Evolutionary conservation across 148 eudicot genomes (phyloP), one percentile per base, ranked within the genome.

Genomic region (Camellia sinensis): DNA sequence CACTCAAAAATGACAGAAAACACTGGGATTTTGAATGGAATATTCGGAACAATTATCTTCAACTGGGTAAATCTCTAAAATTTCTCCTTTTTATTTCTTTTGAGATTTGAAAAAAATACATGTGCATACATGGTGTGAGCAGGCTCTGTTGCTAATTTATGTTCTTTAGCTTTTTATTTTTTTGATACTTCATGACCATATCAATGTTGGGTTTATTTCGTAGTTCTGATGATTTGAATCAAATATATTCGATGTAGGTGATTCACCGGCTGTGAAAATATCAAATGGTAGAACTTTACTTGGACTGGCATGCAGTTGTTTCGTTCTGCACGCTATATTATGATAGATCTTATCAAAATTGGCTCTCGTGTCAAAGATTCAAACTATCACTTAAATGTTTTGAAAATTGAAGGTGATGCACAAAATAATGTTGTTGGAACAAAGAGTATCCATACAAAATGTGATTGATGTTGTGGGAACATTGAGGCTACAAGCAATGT

Each of bases 11-110:
- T 81, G 92, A 90, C 59, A 75, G 81, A 63, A 83, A 86, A 78
- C 96, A 92, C 83, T 92, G 94, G 97, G 94, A 93, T 90, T 92
- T 93, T 29, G 89, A 93, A 81, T 92, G 97, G 96, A 93, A 90
- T 74, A 67, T 92, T 6, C 81, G 74, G 53, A 92, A 90, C 80
- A 81, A 86, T 69, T 89, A 88, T 79, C 91, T 93, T 40, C 87
- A 88, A 83, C 83, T 91, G 46, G 87, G 94, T 91, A 80, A 83
- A 78, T 46, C 7, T 13, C 76, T 73, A n/a, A 56, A 11, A 11
- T 81, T 29, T 44, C 21, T 40, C 37, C 10, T 11, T 45, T 53
- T 11, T 54, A 3, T 14, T 6, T 52, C 72, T 29, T 29, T 29
- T 29, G 37, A 29, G 37, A 29, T 29, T 29, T 29, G 1, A 40